Evolutionary conservation across 257 asterid species (phyloP).

Genomic region (Przewalskia tangutica): DNA sequence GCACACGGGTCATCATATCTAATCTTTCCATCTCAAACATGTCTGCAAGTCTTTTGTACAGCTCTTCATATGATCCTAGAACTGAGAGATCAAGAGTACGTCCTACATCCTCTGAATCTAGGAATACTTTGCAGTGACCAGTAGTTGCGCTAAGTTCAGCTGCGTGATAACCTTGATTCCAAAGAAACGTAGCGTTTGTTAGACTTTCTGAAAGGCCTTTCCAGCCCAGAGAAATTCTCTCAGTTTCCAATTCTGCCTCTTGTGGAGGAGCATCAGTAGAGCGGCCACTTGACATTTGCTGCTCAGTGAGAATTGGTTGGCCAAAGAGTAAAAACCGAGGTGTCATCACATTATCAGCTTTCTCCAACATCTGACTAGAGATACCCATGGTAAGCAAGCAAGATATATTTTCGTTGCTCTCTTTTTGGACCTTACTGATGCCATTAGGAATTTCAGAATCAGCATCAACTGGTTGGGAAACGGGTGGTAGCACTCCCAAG

Average conservation of each 20-base stretch:
- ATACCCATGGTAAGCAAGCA: slow-evolving; percentile 68
- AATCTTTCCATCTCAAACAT: slow-evolving; percentile 62
- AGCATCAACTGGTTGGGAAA: slow-evolving; percentile 39
- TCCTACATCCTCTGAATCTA: slow-evolving; percentile 80
- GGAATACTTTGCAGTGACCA: slow-evolving; percentile 81
- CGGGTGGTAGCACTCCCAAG: slow-evolving; percentile 49
- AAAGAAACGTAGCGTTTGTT: slow-evolving; percentile 20
- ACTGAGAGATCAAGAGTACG: slow-evolving; percentile 65
- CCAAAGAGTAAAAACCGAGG: slow-evolving; percentile 85
- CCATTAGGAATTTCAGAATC: no score
- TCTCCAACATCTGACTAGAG: slow-evolving; percentile 33
- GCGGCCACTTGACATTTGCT: slow-evolving; percentile 54
- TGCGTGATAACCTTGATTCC: slow-evolving; percentile 32
- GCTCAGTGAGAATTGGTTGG: slow-evolving; percentile 93
- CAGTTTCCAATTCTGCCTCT: background rate
- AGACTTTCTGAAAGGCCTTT: slow-evolving; percentile 25
- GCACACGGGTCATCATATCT: slow-evolving; percentile 42
- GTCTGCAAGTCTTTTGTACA: slow-evolving; percentile 44
- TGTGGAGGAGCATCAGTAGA: slow-evolving; percentile 17
- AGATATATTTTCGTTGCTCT: slow-evolving; percentile 45
- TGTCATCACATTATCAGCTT: slow-evolving; percentile 22
- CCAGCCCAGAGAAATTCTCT: slow-evolving; percentile 13
- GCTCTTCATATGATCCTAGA: slow-evolving; percentile 74
- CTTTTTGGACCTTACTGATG: slow-evolving; percentile 24
- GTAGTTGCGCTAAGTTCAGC: slow-evolving; percentile 44